Evolutionary conservation across 2,329 filamentous ascomycete genomes (phyloP), one percentile per base, ranked within the genome.

Genomic region (Dactylellina leptospora): DNA sequence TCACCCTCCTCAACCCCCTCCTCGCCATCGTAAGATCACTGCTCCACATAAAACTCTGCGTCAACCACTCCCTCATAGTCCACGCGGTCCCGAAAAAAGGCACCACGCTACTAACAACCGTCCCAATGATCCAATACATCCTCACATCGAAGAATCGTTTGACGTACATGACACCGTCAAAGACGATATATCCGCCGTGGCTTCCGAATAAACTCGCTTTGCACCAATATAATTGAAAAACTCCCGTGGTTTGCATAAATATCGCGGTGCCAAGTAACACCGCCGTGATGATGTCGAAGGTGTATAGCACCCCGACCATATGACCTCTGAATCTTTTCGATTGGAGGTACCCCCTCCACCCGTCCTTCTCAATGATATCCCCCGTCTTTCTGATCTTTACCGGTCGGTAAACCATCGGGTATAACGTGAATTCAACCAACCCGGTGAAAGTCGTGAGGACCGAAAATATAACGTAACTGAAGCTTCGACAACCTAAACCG

Each of bases 381-480:
- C 28, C 44, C n/a, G 42, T 70, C 20, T 27, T 40, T 16, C 27
- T 59, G 38, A 25, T 53, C 42, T 63, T 68, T 8, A 75, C 51
- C 4, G 71, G 70, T 11, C 74, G 40, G 38, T 75, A 70, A 25
- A 76, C 51, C 22, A 68, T 42, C 3, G 56, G 74, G 28, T 74
- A 74, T 5, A 72, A 53, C 6, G 27, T 20, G 1, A 76, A 25
- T 48, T 82, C 81, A 1, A 79, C 58, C 13, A 81, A 56, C n/a
- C 82, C 75, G 2, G 81, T 74, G 0, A 77, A 76, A 0, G 79
- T 60, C 4, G 78, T 75, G 2, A 80, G 59, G 18, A 75, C 45
- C 22, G 78, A 77, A 64, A 81, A 83, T 13, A 83, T 78, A n/a
- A 80, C 77, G 64, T 83, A 83, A 2, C 81, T 81, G 1, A 81